phyloP scores from a whole-genome alignment of 2,329 filamentous ascomycete species.

The Fusarium begoniae region DNA sequence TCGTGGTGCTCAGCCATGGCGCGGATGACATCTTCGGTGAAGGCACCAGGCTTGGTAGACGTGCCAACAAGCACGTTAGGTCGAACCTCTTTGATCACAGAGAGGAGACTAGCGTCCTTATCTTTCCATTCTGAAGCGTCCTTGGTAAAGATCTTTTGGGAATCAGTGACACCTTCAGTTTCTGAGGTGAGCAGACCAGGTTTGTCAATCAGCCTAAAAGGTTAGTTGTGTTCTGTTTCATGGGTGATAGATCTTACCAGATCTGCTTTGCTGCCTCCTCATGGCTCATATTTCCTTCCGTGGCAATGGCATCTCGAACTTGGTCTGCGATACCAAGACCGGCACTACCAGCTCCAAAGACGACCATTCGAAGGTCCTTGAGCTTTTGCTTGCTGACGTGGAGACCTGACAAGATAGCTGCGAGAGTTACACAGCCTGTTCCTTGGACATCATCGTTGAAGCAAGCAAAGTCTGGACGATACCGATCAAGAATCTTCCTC shows the following conservation, averaged over 20 bases:
- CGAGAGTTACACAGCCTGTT: slow-evolving; percentile 86
- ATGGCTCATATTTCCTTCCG: slow-evolving; percentile 71
- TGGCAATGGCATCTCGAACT: slow-evolving; percentile 79
- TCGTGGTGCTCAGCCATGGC: slow-evolving; percentile 80
- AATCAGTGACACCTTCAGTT: slow-evolving; percentile 66
- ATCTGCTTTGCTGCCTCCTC: slow-evolving; percentile 84
- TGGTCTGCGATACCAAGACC: slow-evolving; percentile 89
- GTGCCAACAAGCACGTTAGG: slow-evolving; percentile 88
- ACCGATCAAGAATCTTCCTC: slow-evolving; percentile 78
- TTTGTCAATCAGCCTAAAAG: slow-evolving; percentile 80
- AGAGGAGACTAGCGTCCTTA: slow-evolving; percentile 67
- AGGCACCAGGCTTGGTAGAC: slow-evolving; percentile 79
- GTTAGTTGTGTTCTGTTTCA: background rate
- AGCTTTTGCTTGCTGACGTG: slow-evolving; percentile 74
- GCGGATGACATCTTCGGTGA: slow-evolving; percentile 76
- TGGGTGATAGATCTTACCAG: slow-evolving; percentile 62
- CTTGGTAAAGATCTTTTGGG: slow-evolving; percentile 74
- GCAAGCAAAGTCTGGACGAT: slow-evolving; percentile 77
- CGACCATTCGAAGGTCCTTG: slow-evolving; percentile 73
- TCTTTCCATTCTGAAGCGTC: slow-evolving; percentile 70
- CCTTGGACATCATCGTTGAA: slow-evolving; percentile 95
- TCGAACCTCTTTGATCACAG: slow-evolving; percentile 74
- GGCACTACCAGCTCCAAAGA: slow-evolving; percentile 85
- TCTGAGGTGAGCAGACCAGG: slow-evolving; percentile 76
- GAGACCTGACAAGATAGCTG: slow-evolving; percentile 80